Evolutionary conservation across 805 yeast genomes (phyloP), one percentile per base, ranked within the genome.

Genomic region (Saturnispora hagleri): DNA sequence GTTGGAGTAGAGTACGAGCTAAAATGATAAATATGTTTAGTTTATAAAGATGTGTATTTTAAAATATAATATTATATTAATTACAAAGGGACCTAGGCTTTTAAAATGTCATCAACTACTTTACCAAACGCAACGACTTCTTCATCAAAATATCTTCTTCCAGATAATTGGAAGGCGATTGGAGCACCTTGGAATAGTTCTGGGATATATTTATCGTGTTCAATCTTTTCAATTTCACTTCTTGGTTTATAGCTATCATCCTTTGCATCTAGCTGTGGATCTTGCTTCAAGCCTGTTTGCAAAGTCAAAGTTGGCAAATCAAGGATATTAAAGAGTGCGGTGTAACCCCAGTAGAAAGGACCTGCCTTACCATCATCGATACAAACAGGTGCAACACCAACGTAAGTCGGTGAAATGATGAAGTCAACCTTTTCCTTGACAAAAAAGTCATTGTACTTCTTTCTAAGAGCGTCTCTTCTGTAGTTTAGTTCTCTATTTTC

Each of bases 331-430:
- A 81, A 86, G 55, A 84, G 73, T 2, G 89, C 69, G 5, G 91
- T 84, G 71, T 86, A 86, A 3, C 90, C 85, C 90, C 93, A 86
- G 67, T 84, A 84, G 64, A 76, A 78, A 6, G 84, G 75, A 48
- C 71, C 71, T 2, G 66, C 68, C 48, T 61, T 59, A 48, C 68
- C 70, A 40, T 66, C 64, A 31, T 75, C 72, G 46, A 76, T 78
- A 22, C 84, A 79, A 50, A 74, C 75, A 43, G 89, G 87, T n/a
- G 93, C 88, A 48, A 81, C 82, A 56, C 84, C 83, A 51, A 76
- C 77, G 65, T 82, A 80, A 6, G 81, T 76, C 54, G 91, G 90
- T 48, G 84, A 76, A 44, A 86, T 66, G 53, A 86, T 73, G 60
- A 82, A 78, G 60, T 86, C 90, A 46, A 85, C 74, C 49, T 75